Percentiles rank a stretch among this genome's conserved stretches.
Conservation (phyloP, 2,329 filamentous ascomycete species). For the Microdochium trichocladiopsis region DNA sequence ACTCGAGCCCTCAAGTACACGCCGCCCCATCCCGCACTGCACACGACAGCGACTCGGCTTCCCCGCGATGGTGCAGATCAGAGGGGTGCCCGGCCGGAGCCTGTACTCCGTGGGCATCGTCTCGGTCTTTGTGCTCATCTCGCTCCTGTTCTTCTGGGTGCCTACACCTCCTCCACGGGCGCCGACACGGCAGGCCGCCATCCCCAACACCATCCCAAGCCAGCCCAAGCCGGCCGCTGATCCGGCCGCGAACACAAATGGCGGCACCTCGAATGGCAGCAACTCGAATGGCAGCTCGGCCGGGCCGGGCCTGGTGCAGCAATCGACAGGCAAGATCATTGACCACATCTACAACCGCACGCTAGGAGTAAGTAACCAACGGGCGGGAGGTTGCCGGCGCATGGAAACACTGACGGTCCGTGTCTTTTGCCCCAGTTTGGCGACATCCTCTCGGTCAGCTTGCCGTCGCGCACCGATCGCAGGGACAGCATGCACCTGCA, state of each 20-base stretch:
- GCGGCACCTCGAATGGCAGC: background rate
- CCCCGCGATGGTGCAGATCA: background rate
- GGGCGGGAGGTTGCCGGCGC: too few species aligned
- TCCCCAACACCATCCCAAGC: background rate
- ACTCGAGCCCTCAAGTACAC: too few species aligned
- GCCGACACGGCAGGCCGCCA: background rate
- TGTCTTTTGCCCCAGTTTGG: constrained; percentile 36
- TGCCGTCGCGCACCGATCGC: constrained; percentile 40
- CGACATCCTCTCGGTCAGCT: constrained; percentile 41
- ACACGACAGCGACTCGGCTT: too few species aligned
- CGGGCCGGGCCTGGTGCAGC: background rate
- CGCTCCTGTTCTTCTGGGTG: background rate
- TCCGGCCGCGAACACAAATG: background rate
- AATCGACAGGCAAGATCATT: background rate
- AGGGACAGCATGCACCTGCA: constrained; percentile 41
- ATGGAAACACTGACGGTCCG: too few species aligned
- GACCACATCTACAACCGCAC: background rate
- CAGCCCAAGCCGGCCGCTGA: background rate
- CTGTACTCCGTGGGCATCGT: background rate
- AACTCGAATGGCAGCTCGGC: background rate
- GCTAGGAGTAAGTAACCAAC: background rate
- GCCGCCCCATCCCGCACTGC: too few species aligned
- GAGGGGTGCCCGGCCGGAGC: background rate
- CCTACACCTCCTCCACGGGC: background rate
- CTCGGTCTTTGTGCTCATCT: background rate